Evolutionary conservation across 2,329 filamentous ascomycete species (phyloP).

Genomic region (Xenosphaeropsis pyriputrescens): DNA sequence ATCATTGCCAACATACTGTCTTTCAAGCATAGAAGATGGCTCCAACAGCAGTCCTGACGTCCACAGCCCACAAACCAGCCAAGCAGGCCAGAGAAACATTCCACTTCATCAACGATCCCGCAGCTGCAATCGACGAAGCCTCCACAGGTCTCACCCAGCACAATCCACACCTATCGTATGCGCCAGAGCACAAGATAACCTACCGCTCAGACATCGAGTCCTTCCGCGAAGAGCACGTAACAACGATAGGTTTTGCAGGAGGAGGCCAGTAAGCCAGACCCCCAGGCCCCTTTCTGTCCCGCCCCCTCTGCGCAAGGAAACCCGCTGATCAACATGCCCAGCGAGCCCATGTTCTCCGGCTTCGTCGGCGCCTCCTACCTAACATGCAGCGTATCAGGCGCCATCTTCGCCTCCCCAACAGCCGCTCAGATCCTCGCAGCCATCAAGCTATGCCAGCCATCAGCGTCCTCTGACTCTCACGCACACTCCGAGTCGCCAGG

Average conservation of each 20-base stretch:
- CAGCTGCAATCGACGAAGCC: constrained; percentile 12
- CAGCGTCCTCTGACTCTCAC: neutral
- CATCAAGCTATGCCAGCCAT: constrained; percentile 2
- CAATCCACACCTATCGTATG: constrained; percentile 10
- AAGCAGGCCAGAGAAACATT: constrained; percentile 9
- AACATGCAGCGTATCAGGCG: constrained; percentile 1
- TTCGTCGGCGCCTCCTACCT: constrained; percentile 2
- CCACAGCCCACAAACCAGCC: neutral
- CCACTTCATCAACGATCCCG: constrained; percentile 5
- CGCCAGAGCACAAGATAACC: constrained; percentile 11
- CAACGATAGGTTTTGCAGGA: constrained; percentile 13
- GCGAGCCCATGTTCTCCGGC: constrained; percentile 3
- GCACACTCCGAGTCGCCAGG: neutral
- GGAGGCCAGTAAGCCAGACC: constrained; percentile 12
- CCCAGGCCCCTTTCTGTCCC: neutral
- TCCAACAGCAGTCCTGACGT: neutral
- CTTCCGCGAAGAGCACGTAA: constrained; percentile 13
- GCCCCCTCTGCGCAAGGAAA: neutral
- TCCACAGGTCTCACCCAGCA: constrained; percentile 10
- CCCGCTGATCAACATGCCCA: neutral
- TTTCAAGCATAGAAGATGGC: too few relatives aligned
- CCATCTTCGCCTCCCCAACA: constrained; percentile 3
- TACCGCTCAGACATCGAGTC: constrained; percentile 11
- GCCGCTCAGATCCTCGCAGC: constrained; percentile 1
- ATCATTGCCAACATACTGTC: too few relatives aligned